These are phyloP conservation scores for Skeletonema tropicum DNA, from an alignment of 108 stramenopile genomes.

Conservation along the genomic window DNA sequence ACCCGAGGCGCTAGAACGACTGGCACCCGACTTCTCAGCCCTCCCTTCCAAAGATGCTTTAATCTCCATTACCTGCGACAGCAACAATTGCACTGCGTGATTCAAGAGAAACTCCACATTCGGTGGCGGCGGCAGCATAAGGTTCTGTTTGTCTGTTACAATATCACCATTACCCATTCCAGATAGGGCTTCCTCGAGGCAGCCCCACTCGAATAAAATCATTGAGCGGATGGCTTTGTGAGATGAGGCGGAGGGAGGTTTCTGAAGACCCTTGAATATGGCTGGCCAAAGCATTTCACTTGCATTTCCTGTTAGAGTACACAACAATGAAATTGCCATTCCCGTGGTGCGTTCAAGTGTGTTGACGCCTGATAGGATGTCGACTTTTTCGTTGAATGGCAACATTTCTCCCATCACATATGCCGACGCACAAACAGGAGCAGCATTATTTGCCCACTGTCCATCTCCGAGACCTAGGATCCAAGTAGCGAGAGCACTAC, in stretches of 20 bases:
- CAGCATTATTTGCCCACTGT: constrained; percentile 43
- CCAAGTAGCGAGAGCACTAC: constrained; percentile 43
- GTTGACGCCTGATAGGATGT: constrained; percentile 45
- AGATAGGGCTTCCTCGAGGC: constrained; percentile 57
- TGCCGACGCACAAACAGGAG: constrained; percentile 49
- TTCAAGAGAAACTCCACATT: constrained; percentile 72
- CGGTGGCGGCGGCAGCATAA: constrained; percentile 76
- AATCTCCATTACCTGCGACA: constrained; percentile 55
- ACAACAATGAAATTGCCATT: constrained; percentile 34
- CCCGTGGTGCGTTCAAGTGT: constrained; percentile 33
- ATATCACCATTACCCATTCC: constrained; percentile 88
- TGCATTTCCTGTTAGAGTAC: constrained; percentile 34
- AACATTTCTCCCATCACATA: constrained; percentile 53
- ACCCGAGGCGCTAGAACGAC: constrained; percentile 44
- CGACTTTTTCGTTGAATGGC: constrained; percentile 53
- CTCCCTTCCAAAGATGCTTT: constrained; percentile 16
- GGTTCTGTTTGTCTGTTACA: constrained; percentile 55
- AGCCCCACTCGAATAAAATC: constrained; percentile 77
- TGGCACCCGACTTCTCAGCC: constrained; percentile 28
- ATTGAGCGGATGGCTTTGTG: constrained; percentile 47
- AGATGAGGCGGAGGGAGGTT: constrained; percentile 28
- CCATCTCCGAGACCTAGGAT: constrained; percentile 33
- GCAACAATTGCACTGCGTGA: constrained; percentile 62
- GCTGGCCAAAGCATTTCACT: constrained; percentile 81
- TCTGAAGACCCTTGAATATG: constrained; percentile 71